These are phyloP conservation scores for Leishmania guyanensis DNA, from an alignment of 208 protist genomes.

Conservation along the genomic window DNA sequence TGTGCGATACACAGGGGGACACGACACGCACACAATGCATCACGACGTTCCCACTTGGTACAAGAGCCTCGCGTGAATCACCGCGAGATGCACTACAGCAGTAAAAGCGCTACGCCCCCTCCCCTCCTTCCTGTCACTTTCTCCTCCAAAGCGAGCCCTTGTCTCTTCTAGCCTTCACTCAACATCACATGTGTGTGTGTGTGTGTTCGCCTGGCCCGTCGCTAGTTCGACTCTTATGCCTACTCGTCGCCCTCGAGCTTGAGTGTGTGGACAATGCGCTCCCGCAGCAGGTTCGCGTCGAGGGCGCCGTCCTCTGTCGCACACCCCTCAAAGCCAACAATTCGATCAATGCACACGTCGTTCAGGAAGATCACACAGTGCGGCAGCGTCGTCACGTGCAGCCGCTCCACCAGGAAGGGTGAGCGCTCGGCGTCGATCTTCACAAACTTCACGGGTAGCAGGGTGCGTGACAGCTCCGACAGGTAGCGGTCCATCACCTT, in stretches of 20 bases:
- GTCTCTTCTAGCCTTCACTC: neutral
- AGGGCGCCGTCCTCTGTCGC: constrained; percentile 87
- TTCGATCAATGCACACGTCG: constrained; percentile 93
- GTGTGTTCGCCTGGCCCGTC: neutral
- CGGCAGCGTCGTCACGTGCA: constrained; percentile 92
- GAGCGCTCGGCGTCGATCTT: constrained; percentile 95
- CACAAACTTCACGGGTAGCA: constrained; percentile 92
- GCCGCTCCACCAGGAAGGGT: constrained; percentile 94
- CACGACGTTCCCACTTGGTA: too few relatives aligned
- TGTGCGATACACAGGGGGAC: neutral
- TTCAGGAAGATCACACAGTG: constrained; percentile 94
- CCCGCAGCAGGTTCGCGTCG: constrained; percentile 67
- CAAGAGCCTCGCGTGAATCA: neutral
- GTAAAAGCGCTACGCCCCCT: neutral
- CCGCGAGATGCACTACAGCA: neutral
- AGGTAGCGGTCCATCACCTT: constrained; percentile 95
- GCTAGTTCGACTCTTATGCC: neutral
- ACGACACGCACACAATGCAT: neutral
- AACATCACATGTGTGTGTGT: neutral
- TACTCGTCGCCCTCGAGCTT: constrained; percentile 12
- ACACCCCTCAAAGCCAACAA: constrained; percentile 95
- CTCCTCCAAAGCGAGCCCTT: neutral
- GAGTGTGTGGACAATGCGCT: constrained; percentile 61
- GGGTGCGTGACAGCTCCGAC: constrained; percentile 70
- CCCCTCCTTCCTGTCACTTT: neutral